phyloP scores from a whole-genome alignment of 129 eudicot genomes.

The Cynara cardunculus region DNA sequence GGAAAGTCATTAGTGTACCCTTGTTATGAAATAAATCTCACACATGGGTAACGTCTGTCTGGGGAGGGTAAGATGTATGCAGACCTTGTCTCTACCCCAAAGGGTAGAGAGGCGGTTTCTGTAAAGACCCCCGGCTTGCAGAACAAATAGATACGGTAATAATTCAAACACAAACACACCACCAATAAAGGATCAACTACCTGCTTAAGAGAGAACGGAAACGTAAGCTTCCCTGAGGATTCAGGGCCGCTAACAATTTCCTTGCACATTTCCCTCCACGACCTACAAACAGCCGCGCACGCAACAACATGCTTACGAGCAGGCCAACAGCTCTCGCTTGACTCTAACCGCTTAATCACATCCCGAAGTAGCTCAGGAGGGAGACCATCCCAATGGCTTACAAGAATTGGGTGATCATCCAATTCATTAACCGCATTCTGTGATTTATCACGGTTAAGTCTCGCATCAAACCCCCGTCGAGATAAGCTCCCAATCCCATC shows the following conservation, averaged over 20 bases:
- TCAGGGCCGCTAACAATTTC: slow-evolving; percentile 76
- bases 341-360: slow-evolving; percentile 84
- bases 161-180: slow-evolving; percentile 2
- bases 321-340: slow-evolving; percentile 86
- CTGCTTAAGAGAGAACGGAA: slow-evolving; percentile 90
- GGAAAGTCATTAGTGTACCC: not conserved
- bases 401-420: slow-evolving; percentile 45
- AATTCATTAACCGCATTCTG: slow-evolving; percentile 63
- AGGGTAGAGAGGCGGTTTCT: not conserved
- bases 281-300: slow-evolving; percentile 83
- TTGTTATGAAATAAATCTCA: not conserved
- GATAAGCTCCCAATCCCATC: slow-evolving; percentile 89
- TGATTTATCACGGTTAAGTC: slow-evolving; percentile 61
- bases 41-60: not conserved
- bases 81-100: not conserved
- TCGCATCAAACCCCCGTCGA: slow-evolving; percentile 64
- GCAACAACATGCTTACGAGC: slow-evolving; percentile 84
- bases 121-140: too few species aligned
- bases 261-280: slow-evolving; percentile 92
- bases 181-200: slow-evolving; percentile 23
- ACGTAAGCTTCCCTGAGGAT: slow-evolving; percentile 72
- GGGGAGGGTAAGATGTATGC: not conserved
- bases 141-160: not conserved
- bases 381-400: slow-evolving; percentile 79
- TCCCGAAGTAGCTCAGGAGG: slow-evolving; percentile 82